Conservation (phyloP, 805 yeast species). For the Saturnispora ahearnii region DNA sequence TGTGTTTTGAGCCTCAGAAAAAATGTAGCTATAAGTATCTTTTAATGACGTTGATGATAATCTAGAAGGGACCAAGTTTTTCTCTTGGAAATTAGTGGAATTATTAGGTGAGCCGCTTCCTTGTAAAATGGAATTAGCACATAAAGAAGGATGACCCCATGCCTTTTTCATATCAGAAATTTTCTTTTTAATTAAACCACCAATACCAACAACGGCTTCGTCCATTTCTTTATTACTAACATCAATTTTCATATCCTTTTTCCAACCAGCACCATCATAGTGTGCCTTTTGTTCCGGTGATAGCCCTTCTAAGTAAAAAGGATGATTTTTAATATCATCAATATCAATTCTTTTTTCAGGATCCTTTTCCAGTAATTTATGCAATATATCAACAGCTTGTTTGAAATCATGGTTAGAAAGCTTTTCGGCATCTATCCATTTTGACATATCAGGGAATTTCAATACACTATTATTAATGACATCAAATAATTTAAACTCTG, state of each 20-base stretch:
- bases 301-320: constrained; percentile 39
- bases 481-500: constrained; percentile 78
- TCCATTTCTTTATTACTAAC: constrained; percentile 62
- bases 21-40: constrained; percentile 13
- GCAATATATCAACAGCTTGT: constrained; percentile 50
- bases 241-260: constrained; percentile 36
- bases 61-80: constrained; percentile 1
- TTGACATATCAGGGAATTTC: constrained; percentile 41
- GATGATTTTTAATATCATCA: constrained; percentile 64
- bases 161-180: constrained; percentile 27
- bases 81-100: background rate
- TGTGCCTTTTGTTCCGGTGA: constrained; percentile 21
- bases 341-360: constrained; percentile 63
- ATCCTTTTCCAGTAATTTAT: constrained; percentile 56
- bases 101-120: background rate
- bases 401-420: constrained; percentile 22
- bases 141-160: background rate
- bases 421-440: constrained; percentile 22
- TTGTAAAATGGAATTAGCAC: background rate
- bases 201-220: constrained; percentile 77
- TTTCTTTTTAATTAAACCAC: constrained; percentile 49
- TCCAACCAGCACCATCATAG: constrained; percentile 24
- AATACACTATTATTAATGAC: constrained; percentile 61
- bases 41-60: constrained; percentile 8
- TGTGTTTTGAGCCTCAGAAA: constrained; percentile 12